A percentile compares a stretch with the other conserved stretches of the same genome.
Conservation (phyloP, 441 rosid genomes). For the Capsella rubella region DNA sequence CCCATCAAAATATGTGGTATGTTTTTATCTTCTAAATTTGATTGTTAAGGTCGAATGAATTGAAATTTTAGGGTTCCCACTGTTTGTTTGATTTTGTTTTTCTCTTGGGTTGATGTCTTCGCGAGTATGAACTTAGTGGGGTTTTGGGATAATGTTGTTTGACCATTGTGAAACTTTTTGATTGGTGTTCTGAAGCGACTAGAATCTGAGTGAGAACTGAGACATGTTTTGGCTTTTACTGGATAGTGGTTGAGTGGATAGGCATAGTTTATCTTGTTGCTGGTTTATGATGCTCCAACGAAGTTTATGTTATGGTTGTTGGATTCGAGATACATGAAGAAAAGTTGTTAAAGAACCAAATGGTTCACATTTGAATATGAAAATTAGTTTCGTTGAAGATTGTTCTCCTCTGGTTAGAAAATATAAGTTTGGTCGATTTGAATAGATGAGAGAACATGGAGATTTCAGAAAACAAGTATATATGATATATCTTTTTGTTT, state of each 20-base stretch:
- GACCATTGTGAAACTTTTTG: not conserved
- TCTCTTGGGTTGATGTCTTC: not conserved
- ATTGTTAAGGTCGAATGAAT: not conserved
- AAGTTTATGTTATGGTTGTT: slow-evolving; percentile 12
- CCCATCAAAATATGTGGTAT: slow-evolving; percentile 96
- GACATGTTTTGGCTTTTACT: slow-evolving; percentile 6
- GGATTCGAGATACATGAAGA: not conserved
- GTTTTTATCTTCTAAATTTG: slow-evolving; percentile 7
- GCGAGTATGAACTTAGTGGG: slow-evolving; percentile 14
- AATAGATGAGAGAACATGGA: not conserved
- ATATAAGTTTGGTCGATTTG: slow-evolving; percentile 25
- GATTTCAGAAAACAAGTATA: not conserved
- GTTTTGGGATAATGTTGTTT: slow-evolving; percentile 23
- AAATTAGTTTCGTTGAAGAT: not conserved
- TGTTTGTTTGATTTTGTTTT: slow-evolving; percentile 5
- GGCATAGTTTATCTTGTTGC: slow-evolving; percentile 26
- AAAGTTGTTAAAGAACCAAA: not conserved
- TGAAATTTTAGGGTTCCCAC: not conserved
- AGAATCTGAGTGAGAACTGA: slow-evolving; percentile 14
- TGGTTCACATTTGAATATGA: slow-evolving; percentile 10
- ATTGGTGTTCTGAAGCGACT: slow-evolving; percentile 9
- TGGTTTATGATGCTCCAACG: not conserved
- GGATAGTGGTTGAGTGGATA: slow-evolving; percentile 3
- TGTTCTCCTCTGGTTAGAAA: slow-evolving; percentile 16
- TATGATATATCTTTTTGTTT: not conserved